phyloP scores from a whole-genome alignment of 768 basidiomycete genomes.

The Tulasnella sp. region DNA sequence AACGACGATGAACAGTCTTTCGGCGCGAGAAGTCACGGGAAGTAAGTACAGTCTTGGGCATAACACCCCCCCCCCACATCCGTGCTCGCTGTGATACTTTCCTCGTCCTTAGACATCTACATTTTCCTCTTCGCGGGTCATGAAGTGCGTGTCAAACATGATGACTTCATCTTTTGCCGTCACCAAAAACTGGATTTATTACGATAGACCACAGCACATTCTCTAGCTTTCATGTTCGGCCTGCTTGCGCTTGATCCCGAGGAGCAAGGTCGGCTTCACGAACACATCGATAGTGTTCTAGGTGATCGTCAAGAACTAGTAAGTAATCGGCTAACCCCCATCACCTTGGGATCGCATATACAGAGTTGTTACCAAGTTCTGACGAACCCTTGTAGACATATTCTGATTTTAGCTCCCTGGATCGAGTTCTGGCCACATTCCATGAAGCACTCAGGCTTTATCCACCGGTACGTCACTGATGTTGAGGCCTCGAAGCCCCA shows the following conservation, averaged over 20 bases:
- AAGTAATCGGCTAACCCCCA: no score
- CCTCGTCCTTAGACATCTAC: neutral
- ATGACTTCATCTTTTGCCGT: neutral
- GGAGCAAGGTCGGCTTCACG: conserved; percentile 7
- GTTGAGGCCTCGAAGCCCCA: no score
- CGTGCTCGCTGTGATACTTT: neutral
- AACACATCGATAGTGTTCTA: neutral
- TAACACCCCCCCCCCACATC: neutral
- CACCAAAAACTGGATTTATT: neutral
- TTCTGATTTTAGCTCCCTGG: no score
- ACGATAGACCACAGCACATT: conserved; percentile 4
- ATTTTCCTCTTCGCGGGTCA: conserved; percentile 5
- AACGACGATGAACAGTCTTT: neutral
- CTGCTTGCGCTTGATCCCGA: neutral
- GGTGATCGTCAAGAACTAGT: neutral
- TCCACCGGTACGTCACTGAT: no score
- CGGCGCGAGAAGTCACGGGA: conserved; percentile 1
- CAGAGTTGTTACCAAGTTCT: no score
- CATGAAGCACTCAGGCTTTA: no score
- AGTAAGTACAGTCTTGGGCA: neutral
- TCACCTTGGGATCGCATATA: no score
- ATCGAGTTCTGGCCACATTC: no score
- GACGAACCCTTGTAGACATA: no score
- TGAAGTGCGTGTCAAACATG: neutral
- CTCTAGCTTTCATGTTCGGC: conserved; percentile 5